Base-by-base conservation (phyloP, 2,329 filamentous ascomycete species). In the Pseudocercospora eumusae region DNA sequence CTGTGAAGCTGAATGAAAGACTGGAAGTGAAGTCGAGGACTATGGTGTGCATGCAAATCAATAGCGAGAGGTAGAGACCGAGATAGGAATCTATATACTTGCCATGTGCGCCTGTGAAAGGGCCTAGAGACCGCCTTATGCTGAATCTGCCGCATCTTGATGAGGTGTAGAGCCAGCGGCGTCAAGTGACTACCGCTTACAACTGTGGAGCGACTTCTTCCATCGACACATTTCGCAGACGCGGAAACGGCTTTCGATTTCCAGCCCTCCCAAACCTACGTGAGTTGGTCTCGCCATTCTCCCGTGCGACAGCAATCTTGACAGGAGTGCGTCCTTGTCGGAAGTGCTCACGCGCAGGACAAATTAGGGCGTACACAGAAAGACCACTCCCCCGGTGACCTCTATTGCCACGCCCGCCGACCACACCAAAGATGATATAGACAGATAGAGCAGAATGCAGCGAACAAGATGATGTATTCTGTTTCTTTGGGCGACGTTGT, bases 251-350 rank as follows among this genome's bases (percentile, higher is more conserved):
- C 33, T 53, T 21, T 52, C 45, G 36, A 36, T 15, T 21, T 36
- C n/a, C 31, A 44, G 15, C n/a, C 56, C 52, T 45, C 11, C 25
- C 59, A 15, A 75, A 9, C 77, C 75, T 5, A 78, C 78, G 77
- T 69, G 79, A 40, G 75, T 78, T 0, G 76, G 27, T 11, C 21
- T n/a, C 15, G 23, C 20, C 47, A 18, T 25, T 7, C 18, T 25
- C 47, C 31, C 25, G 47, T 54, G 21, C 21, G 47, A 45, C 36
- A 23, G 21, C 27, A 44, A 31, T 54, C 49, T 42, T 45, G 33
- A 47, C 7, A 53, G n/a, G 21, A 44, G 57, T 33, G 36, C 33
- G 33, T 20, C 42, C 31, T 40, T 8, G 33, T 42, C 36, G 45
- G 27, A 52, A 25, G 56, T n/a, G n/a, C n/a, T n/a, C n/a, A n/a